Base-by-base conservation (phyloP, 2,329 filamentous ascomycete genomes). In the Monilinia vaccinii-corymbosi region DNA sequence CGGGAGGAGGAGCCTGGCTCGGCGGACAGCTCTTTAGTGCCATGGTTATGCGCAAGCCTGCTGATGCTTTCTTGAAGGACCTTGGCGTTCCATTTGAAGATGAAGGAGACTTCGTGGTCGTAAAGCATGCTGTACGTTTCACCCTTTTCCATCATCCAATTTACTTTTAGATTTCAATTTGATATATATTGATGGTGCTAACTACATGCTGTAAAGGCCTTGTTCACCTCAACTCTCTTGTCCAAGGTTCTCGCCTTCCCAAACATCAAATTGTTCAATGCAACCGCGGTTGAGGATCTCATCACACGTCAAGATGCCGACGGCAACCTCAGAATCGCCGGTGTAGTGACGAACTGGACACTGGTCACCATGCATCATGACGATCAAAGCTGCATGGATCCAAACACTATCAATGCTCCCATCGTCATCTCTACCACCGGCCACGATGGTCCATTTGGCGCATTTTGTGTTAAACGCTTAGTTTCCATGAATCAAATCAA, bases 211-310 rank as follows among this genome's bases (percentile, higher is more conserved):
- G 1, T 25, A 16, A 23, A 71, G 38, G 89, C 91, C 0, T 82
- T 96, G 63, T 96, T 96, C 79, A 97, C 91, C 36, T 90, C 87
- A 62, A 96, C 91, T 31, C 79, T 97, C 61, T 78, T 97, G 69
- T 87, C 86, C 72, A 88, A 88, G 75, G 91, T 97, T 11, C 79
- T 97, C 56, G 76, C 82, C 62, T 89, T 95, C 78, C 88, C 89
- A 64, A 96, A 97, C 75, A 83, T 96, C 71, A 97, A 97, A 83
- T 85, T 97, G 64, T 97, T 96, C 84, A 97, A 97, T 73, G 91
- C 91, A 42, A 96, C 92, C 40, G 82, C 88, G 23, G 91, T 97
- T 47, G 92, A 97, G 77, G 91, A 97, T 71, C 79, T 97, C 64
- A 93, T 97, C 75, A 96, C 91, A 23, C 88, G 91, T 48, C 83